phyloP scores from a whole-genome alignment of 768 basidiomycete species.

The Mycena latifolia region DNA sequence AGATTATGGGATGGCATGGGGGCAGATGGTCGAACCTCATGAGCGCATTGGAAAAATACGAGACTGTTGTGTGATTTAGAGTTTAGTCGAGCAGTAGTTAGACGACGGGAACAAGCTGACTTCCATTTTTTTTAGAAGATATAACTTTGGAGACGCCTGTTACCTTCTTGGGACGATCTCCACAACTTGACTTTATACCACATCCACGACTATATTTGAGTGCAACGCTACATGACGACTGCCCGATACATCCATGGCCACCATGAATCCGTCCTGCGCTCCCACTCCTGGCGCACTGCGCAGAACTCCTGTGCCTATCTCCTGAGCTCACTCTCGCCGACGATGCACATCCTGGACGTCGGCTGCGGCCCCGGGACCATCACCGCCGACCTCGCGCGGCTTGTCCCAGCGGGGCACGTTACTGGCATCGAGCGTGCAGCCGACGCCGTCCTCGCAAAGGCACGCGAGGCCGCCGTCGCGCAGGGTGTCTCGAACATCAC shows the following conservation, averaged over 20 bases:
- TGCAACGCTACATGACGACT: conserved; percentile 3
- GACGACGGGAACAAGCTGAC: too few relatives aligned
- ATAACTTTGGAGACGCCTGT: too few relatives aligned
- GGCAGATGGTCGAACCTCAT: conserved; percentile 26
- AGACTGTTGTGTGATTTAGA: neutral
- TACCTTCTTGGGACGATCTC: too few relatives aligned
- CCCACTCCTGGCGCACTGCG: conserved; percentile 53
- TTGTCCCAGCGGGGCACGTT: conserved; percentile 55
- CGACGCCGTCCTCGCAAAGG: conserved; percentile 49
- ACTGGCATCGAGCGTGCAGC: conserved; percentile 55
- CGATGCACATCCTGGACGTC: conserved; percentile 60
- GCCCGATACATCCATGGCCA: conserved; percentile 33
- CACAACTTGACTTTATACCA: too few relatives aligned
- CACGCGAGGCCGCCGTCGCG: conserved; percentile 43
- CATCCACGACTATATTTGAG: too few relatives aligned
- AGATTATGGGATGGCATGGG: conserved; percentile 21
- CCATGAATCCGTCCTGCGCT: conserved; percentile 47
- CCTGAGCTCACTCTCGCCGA: conserved; percentile 49
- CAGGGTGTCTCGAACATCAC: conserved; percentile 51
- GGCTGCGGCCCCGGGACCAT: conserved; percentile 68
- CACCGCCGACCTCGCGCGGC: conserved; percentile 55
- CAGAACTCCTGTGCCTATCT: conserved; percentile 57
- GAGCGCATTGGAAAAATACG: conserved; percentile 23
- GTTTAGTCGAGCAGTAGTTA: too few relatives aligned
- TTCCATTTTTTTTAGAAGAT: too few relatives aligned